Conservation (phyloP, 208 protist genomes). For the Leptomonas seymouri region DNA sequence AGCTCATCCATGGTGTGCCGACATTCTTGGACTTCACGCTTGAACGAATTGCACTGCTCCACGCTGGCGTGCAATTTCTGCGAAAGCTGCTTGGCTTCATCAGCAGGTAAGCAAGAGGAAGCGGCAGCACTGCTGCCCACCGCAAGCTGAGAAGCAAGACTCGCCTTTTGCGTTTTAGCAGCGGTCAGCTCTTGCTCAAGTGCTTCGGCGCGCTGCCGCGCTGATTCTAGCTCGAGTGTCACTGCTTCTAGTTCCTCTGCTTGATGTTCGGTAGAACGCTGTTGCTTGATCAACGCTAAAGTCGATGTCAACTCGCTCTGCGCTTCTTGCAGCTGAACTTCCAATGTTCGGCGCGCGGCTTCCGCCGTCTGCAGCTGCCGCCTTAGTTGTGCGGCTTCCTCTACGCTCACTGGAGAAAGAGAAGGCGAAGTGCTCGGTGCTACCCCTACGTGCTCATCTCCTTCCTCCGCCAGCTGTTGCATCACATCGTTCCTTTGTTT, state of each 20-base stretch:
- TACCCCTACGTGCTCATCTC: neutral
- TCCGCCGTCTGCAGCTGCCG: slow-evolving; percentile 18
- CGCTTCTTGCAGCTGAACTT: slow-evolving; percentile 15
- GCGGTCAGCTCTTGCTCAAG: neutral
- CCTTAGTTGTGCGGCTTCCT: neutral
- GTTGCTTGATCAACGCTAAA: neutral
- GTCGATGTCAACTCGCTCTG: slow-evolving; percentile 5
- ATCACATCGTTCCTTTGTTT: neutral
- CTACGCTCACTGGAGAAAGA: neutral
- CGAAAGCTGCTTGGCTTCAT: neutral
- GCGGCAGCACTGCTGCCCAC: slow-evolving; percentile 7
- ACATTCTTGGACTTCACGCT: neutral
- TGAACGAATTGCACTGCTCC: neutral
- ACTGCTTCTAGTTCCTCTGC: slow-evolving; percentile 2
- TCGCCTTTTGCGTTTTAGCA: slow-evolving; percentile 28
- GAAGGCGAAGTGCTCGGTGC: neutral
- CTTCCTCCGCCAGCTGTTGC: slow-evolving; percentile 2
- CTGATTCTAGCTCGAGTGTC: neutral
- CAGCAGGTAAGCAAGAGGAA: neutral
- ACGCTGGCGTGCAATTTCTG: neutral
- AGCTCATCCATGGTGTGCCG: slow-evolving; percentile 14
- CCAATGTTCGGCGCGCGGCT: slow-evolving; percentile 1
- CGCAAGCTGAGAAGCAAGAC: slow-evolving; percentile 51
- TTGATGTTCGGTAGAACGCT: neutral
- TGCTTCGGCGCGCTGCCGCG: slow-evolving; percentile 10